Conservation (phyloP, 805 yeast genomes). For the Kuraishia ogatae region DNA sequence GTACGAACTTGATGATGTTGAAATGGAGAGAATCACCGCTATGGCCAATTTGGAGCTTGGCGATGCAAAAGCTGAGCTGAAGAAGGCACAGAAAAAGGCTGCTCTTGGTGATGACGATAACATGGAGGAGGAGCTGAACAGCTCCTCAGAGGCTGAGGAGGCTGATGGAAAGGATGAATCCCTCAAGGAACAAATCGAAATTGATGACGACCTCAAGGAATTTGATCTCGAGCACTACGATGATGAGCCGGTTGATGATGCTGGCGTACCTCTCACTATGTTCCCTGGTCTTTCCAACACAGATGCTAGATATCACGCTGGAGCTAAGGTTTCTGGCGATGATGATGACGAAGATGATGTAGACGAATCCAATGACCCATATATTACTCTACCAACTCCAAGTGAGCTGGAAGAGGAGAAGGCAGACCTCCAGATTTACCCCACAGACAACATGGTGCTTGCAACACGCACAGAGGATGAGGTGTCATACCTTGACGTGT, state of each 20-base stretch:
- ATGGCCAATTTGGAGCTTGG: slow-evolving; percentile 77
- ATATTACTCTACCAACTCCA: slow-evolving; percentile 52
- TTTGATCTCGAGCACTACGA: slow-evolving; percentile 84
- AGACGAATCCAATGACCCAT: slow-evolving; percentile 46
- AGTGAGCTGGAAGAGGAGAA: slow-evolving; percentile 68
- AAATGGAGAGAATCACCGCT: slow-evolving; percentile 81
- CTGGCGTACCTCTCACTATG: slow-evolving; percentile 53
- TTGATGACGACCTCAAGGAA: slow-evolving; percentile 82
- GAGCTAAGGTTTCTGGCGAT: slow-evolving; percentile 36
- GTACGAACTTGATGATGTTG: slow-evolving; percentile 84
- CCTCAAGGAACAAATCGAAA: slow-evolving; percentile 45
- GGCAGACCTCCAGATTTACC: slow-evolving; percentile 76
- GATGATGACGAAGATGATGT: slow-evolving; percentile 23
- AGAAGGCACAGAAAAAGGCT: slow-evolving; percentile 26
- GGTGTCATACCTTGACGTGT: slow-evolving; percentile 83
- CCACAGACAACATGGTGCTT: slow-evolving; percentile 82
- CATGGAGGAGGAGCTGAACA: slow-evolving; percentile 20
- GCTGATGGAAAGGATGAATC: slow-evolving; percentile 5
- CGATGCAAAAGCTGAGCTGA: slow-evolving; percentile 64
- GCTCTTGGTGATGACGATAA: slow-evolving; percentile 17
- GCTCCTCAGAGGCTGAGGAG: slow-evolving; percentile 10
- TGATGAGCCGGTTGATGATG: slow-evolving; percentile 39
- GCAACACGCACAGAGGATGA: slow-evolving; percentile 97
- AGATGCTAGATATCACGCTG: slow-evolving; percentile 48
- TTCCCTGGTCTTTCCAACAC: slow-evolving; percentile 61